A percentile compares a stretch with the other conserved stretches of the same genome.
phyloP scores from a whole-genome alignment of 23 red algal genomes.

The Gracilariopsis chorda region DNA sequence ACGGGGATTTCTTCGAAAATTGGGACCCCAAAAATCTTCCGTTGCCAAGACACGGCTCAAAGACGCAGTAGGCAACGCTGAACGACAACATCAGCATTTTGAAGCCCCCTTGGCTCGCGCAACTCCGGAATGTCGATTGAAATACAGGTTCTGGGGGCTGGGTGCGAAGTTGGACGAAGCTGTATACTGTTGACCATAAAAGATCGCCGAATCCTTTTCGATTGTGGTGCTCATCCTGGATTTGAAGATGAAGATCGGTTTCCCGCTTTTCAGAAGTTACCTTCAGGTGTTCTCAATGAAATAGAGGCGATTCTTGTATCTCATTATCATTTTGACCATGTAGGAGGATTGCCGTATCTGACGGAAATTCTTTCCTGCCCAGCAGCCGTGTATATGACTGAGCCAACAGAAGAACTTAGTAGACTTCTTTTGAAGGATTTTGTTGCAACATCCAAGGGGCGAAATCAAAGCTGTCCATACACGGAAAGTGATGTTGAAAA shows the following conservation, averaged over 20 bases:
- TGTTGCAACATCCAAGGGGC: not conserved
- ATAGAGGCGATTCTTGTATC: slow-evolving; percentile 69
- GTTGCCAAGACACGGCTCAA: too few relatives aligned
- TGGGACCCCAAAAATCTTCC: too few relatives aligned
- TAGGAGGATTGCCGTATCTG: slow-evolving; percentile 69
- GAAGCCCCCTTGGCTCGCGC: too few relatives aligned
- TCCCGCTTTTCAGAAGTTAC: slow-evolving; percentile 44
- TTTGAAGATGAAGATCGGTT: slow-evolving; percentile 49
- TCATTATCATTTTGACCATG: slow-evolving; percentile 87
- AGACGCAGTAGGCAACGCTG: too few relatives aligned
- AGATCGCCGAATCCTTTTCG: slow-evolving; percentile 42
- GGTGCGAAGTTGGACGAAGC: slow-evolving; percentile 83
- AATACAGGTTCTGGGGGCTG: slow-evolving; percentile 64
- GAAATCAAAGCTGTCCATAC: slow-evolving; percentile 20
- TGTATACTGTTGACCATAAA: slow-evolving; percentile 63
- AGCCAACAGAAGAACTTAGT: slow-evolving; percentile 63
- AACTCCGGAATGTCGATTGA: not conserved
- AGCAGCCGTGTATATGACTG: slow-evolving; percentile 76
- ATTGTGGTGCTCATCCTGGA: slow-evolving; percentile 78
- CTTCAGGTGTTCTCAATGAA: not conserved
- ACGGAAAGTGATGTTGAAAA: not conserved
- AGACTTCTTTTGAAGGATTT: slow-evolving; percentile 61
- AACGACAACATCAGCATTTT: too few relatives aligned
- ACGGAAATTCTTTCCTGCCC: slow-evolving; percentile 21
- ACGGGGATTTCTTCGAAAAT: too few relatives aligned